Evolutionary conservation across 1,284 basidiomycete genomes (phyloP).

Genomic region (Pseudozyma sp.): DNA sequence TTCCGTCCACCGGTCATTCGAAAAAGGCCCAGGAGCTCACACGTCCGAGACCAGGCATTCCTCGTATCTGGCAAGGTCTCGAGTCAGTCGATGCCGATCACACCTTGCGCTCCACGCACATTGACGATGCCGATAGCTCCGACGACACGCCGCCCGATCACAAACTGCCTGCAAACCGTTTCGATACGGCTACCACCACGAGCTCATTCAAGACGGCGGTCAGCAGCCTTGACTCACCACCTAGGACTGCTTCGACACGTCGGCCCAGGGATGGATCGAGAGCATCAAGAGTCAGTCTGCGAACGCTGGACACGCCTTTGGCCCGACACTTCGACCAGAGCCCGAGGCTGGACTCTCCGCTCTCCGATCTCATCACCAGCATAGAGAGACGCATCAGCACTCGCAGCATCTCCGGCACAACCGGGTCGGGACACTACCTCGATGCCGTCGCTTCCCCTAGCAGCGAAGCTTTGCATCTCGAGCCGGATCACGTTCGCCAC

Average conservation of each 20-base stretch:
- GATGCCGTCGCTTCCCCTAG: conserved; percentile 36
- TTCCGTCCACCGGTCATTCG: conserved; percentile 14
- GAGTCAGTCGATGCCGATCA: conserved; percentile 30
- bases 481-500: conserved; percentile 1
- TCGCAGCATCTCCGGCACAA: conserved; percentile 25
- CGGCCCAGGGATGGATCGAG: conserved; percentile 16
- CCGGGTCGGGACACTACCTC: conserved; percentile 26
- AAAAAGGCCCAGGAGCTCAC: conserved; percentile 11
- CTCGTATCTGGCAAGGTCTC: conserved; percentile 51
- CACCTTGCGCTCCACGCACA: conserved; percentile 26
- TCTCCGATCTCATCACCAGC: conserved; percentile 48
- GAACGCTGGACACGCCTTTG: conserved; percentile 36
- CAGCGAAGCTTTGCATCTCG: conserved; percentile 29
- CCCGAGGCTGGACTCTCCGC: conserved; percentile 32
- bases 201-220: conserved; percentile 43
- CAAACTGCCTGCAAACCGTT: conserved; percentile 29
- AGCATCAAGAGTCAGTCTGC: conserved; percentile 35
- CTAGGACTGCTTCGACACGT: conserved; percentile 18
- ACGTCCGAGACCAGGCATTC: conserved; percentile 40
- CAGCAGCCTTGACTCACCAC: conserved; percentile 32
- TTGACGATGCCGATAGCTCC: conserved; percentile 36
- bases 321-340: conserved; percentile 45
- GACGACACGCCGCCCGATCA: conserved; percentile 32
- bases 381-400: conserved; percentile 38
- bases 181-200: conserved; percentile 39